phyloP scores from a whole-genome alignment of 1,139 yeast species.

The Candida labiduridarum region DNA sequence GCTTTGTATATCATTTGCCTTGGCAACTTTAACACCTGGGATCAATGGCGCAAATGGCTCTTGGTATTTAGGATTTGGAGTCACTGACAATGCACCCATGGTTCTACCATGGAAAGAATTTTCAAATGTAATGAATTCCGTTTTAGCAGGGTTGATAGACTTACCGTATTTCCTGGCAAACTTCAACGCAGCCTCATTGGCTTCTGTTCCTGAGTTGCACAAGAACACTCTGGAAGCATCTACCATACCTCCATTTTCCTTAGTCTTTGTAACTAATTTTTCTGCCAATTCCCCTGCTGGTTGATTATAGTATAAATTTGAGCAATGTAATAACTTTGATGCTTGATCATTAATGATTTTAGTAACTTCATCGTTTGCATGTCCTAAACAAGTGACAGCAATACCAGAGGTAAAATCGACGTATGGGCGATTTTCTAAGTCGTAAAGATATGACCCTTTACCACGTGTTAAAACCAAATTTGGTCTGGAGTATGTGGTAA shows the following conservation, averaged over 20 bases:
- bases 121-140: slow-evolving; percentile 80
- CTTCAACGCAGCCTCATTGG: slow-evolving; percentile 95
- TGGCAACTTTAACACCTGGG: slow-evolving; percentile 77
- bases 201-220: slow-evolving; percentile 94
- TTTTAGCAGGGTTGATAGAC: slow-evolving; percentile 55
- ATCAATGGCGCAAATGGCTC: slow-evolving; percentile 86
- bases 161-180: slow-evolving; percentile 90
- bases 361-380: slow-evolving; percentile 73
- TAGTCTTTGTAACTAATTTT: slow-evolving; percentile 69
- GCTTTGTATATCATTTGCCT: slow-evolving; percentile 58
- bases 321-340: slow-evolving; percentile 72
- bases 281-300: slow-evolving; percentile 82
- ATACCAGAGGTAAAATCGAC: slow-evolving; percentile 94
- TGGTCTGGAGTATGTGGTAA: slow-evolving; percentile 85
- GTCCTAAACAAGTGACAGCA: slow-evolving; percentile 96
- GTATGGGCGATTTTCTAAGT: slow-evolving; percentile 73
- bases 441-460: slow-evolving; percentile 73
- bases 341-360: slow-evolving; percentile 74
- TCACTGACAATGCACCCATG: slow-evolving; percentile 88
- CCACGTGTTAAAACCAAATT: slow-evolving; percentile 69
- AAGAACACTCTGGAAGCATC: slow-evolving; percentile 83
- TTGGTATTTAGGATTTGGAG: slow-evolving; percentile 91
- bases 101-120: slow-evolving; percentile 95
- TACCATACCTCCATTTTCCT: slow-evolving; percentile 72
- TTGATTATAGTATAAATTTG: slow-evolving; percentile 81